A percentile compares a stretch with the other conserved stretches of the same genome.
These are phyloP conservation scores for Calonectria ilicicola DNA, from an alignment of 2,329 filamentous ascomycete species.

Conservation along the genomic window DNA sequence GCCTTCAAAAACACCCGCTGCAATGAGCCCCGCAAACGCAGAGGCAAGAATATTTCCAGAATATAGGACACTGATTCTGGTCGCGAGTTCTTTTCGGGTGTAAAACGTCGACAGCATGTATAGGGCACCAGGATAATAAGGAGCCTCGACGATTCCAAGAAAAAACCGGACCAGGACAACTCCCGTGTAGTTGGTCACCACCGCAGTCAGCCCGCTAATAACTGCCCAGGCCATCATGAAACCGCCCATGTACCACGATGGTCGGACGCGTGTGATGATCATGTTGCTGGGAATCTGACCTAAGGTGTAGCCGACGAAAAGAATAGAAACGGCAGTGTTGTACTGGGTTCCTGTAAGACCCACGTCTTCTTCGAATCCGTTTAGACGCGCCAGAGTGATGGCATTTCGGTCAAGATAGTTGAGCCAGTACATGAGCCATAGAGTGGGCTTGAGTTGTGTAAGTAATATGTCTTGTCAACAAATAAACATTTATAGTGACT, in stretches of 20 bases:
- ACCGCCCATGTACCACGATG: conserved; percentile 56
- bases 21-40: conserved; percentile 58
- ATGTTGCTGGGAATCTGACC: conserved; percentile 55
- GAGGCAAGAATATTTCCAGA: conserved; percentile 50
- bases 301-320: conserved; percentile 49
- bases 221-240: conserved; percentile 54
- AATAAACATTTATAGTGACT: neutral
- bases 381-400: conserved; percentile 67
- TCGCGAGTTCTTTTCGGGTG: conserved; percentile 59
- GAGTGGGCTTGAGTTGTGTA: conserved; percentile 38
- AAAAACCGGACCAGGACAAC: conserved; percentile 57
- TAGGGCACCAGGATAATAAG: conserved; percentile 49
- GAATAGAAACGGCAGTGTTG: conserved; percentile 50
- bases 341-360: conserved; percentile 53
- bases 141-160: conserved; percentile 53
- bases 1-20: conserved; percentile 53
- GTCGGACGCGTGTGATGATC: conserved; percentile 53
- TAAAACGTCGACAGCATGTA: conserved; percentile 65
- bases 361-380: conserved; percentile 65
- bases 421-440: conserved; percentile 53
- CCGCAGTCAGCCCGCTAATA: conserved; percentile 54
- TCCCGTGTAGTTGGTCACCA: conserved; percentile 54
- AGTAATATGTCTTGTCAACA: too few species aligned
- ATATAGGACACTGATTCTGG: conserved; percentile 57
- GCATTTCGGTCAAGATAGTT: conserved; percentile 63